These are phyloP conservation scores for Exophiala oligosperma DNA, from an alignment of 2,329 filamentous ascomycete genomes.

Conservation along the genomic window DNA sequence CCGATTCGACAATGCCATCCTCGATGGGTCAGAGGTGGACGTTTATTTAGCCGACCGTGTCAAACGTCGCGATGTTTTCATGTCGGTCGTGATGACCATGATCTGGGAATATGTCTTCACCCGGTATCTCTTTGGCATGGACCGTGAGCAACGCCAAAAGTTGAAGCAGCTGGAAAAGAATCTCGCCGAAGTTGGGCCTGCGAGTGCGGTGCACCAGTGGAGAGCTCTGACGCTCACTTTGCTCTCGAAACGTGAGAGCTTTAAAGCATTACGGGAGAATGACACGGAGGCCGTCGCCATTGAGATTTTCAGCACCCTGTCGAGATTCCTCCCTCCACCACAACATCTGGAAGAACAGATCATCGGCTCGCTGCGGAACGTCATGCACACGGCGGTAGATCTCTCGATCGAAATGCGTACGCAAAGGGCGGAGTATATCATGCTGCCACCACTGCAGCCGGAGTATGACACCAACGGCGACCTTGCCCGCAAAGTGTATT, in stretches of 20 bases:
- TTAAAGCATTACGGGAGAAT: conserved; percentile 76
- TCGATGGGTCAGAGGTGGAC: conserved; percentile 94
- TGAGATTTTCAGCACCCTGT: conserved; percentile 81
- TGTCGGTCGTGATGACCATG: conserved; percentile 99
- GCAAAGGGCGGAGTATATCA: conserved; percentile 95
- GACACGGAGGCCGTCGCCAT: conserved; percentile 96
- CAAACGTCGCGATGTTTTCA: conserved; percentile 88
- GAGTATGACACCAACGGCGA: conserved; percentile 95
- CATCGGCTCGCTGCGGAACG: conserved; percentile 78
- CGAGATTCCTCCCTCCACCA: conserved; percentile 82
- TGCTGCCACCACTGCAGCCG: conserved; percentile 91
- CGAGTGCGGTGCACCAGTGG: conserved; percentile 92
- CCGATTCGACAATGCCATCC: conserved; percentile 86
- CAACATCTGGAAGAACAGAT: conserved; percentile 77
- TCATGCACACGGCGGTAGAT: conserved; percentile 84
- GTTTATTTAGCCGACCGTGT: conserved; percentile 84
- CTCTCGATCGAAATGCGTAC: conserved; percentile 96
- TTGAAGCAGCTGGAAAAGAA: conserved; percentile 94
- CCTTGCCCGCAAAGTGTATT: conserved; percentile 79
- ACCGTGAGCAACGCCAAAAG: conserved; percentile 94
- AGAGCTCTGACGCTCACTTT: conserved; percentile 91
- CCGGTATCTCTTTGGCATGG: conserved; percentile 97
- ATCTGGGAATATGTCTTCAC: conserved; percentile 99
- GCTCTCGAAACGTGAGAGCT: conserved; percentile 76
- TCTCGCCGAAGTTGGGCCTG: conserved; percentile 81